These are phyloP conservation scores for Candolleomyces efflorescens DNA, from an alignment of 768 basidiomycete genomes.

Conservation along the genomic window DNA sequence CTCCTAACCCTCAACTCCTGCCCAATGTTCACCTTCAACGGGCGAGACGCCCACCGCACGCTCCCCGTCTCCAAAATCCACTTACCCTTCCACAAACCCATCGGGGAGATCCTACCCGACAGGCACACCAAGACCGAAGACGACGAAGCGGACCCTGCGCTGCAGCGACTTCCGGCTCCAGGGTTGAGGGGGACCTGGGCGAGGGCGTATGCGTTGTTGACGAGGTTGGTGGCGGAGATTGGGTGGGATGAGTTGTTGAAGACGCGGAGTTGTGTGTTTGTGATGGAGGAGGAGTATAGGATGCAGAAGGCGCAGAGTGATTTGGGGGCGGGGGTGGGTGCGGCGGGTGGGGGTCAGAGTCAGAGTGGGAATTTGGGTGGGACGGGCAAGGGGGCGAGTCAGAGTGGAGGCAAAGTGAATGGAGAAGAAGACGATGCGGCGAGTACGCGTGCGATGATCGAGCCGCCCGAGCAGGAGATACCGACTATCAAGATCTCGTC, in stretches of 20 bases:
- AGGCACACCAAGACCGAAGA: conserved; percentile 74
- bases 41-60: conserved; percentile 86
- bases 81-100: conserved; percentile 79
- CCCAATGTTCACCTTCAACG: conserved; percentile 99
- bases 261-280: conserved; percentile 91
- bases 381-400: no score
- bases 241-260: conserved; percentile 99
- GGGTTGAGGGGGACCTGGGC: conserved; percentile 95
- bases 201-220: conserved; percentile 86
- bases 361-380: no score
- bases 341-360: no score
- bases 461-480: conserved; percentile 29
- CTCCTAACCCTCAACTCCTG: conserved; percentile 96
- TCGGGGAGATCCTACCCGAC: conserved; percentile 91
- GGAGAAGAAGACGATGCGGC: conserved; percentile 57
- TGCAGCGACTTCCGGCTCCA: conserved; percentile 92
- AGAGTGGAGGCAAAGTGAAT: conserved; percentile 20
- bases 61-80: conserved; percentile 78
- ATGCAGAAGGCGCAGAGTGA: conserved; percentile 89
- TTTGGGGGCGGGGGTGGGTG: conserved; percentile 15
- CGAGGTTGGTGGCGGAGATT: conserved; percentile 87
- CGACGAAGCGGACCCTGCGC: conserved; percentile 91
- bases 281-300: conserved; percentile 99
- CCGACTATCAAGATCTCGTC: conserved; percentile 77
- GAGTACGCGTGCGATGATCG: conserved; percentile 59